Evolutionary conservation across 345 rosid genomes (phyloP).

Genomic region (Brassica cretica): DNA sequence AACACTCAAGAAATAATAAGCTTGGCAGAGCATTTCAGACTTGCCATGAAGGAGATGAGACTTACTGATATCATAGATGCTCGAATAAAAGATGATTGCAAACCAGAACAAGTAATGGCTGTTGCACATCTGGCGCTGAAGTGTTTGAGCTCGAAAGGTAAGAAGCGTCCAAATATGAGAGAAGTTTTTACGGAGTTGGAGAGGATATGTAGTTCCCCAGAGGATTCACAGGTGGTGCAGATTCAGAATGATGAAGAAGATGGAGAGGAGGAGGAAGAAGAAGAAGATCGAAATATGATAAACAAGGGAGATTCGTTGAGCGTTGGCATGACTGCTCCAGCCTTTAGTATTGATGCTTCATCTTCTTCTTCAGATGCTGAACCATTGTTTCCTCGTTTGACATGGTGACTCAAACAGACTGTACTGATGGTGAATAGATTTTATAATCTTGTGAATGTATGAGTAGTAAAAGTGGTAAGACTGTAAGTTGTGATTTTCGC

Average conservation of each 20-base stretch:
- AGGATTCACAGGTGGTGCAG: background rate
- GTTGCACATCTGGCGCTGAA: constrained; percentile 48
- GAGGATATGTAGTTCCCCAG: constrained; percentile 9
- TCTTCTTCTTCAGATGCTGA: constrained; percentile 14
- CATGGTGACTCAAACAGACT: constrained; percentile 5
- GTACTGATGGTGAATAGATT: background rate
- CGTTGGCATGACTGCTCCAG: constrained; percentile 21
- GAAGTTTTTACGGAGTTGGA: constrained; percentile 50
- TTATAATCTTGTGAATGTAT: background rate
- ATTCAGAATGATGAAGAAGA: constrained; percentile 1
- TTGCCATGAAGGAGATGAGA: constrained; percentile 45
- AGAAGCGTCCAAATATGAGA: constrained; percentile 57
- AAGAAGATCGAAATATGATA: background rate
- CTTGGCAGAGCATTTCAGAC: constrained; percentile 45
- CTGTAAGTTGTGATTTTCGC: background rate
- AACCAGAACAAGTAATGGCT: constrained; percentile 47
- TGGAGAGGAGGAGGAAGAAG: constrained; percentile 1
- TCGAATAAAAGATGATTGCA: constrained; percentile 44
- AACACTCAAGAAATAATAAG: constrained; percentile 46
- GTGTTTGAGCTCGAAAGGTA: constrained; percentile 53
- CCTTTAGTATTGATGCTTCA: constrained; percentile 1
- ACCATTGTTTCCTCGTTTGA: constrained; percentile 29
- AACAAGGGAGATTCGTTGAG: background rate
- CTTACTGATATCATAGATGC: constrained; percentile 44
- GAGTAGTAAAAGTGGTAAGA: background rate